These are phyloP conservation scores for Suhomyces taliae DNA, from an alignment of 1,139 yeast species.

Conservation along the genomic window DNA sequence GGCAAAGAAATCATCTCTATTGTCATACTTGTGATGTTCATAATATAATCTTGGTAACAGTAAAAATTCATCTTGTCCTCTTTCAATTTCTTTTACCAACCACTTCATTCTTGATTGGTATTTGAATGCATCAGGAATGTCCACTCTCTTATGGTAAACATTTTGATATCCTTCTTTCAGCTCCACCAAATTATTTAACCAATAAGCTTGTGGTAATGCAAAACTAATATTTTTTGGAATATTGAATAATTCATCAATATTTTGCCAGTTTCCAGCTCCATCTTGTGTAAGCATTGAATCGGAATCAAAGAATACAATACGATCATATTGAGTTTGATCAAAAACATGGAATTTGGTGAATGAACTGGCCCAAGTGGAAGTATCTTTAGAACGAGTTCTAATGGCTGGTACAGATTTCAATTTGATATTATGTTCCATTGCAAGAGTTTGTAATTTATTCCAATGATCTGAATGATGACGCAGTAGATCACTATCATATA, in stretches of 20 bases:
- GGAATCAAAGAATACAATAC: constrained; percentile 42
- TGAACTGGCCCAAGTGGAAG: constrained; percentile 48
- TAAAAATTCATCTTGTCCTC: constrained; percentile 5
- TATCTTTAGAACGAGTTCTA: constrained; percentile 16
- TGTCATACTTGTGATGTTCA: constrained; percentile 32
- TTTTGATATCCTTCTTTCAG: constrained; percentile 9
- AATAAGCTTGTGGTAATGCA: constrained; percentile 42
- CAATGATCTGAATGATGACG: constrained; percentile 11
- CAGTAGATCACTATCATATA: constrained; percentile 23
- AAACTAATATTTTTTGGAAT: constrained; percentile 29
- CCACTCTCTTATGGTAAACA: constrained; percentile 16
- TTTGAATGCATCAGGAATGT: constrained; percentile 15
- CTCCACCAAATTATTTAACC: constrained; percentile 26
- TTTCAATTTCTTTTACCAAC: constrained; percentile 7
- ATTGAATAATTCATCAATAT: constrained; percentile 35
- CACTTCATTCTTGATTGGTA: constrained; percentile 7
- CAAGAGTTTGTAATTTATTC: constrained; percentile 9
- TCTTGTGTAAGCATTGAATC: constrained; percentile 37
- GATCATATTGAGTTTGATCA: constrained; percentile 44
- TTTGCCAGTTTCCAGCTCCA: constrained; percentile 11
- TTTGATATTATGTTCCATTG: constrained; percentile 15
- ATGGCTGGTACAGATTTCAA: constrained; percentile 24
- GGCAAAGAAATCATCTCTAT: constrained; percentile 35
- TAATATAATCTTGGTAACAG: constrained; percentile 22
- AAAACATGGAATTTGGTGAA: constrained; percentile 58